Percentiles rank a stretch among this genome's conserved stretches.
Evolutionary conservation across 768 basidiomycete genomes (phyloP).

Genomic region (Lactarius sp.): DNA sequence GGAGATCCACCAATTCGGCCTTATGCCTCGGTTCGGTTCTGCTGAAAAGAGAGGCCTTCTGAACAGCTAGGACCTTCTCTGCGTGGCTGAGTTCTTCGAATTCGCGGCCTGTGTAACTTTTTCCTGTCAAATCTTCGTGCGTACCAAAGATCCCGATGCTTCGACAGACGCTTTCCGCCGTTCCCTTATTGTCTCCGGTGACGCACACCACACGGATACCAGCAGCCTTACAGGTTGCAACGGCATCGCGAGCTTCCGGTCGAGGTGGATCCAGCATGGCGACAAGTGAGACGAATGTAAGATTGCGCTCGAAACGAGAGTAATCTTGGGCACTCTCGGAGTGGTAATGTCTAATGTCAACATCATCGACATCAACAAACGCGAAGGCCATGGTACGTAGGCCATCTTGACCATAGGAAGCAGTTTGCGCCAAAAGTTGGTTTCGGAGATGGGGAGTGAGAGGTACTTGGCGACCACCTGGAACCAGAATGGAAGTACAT

Average conservation of each 20-base stretch:
- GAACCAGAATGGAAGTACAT: constrained; percentile 66
- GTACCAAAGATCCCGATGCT: constrained; percentile 91
- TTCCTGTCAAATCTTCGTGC: constrained; percentile 85
- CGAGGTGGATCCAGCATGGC: constrained; percentile 98
- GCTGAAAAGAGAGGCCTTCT: constrained; percentile 84
- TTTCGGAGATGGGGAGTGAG: constrained; percentile 59
- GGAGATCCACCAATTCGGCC: constrained; percentile 86
- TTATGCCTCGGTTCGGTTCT: constrained; percentile 96
- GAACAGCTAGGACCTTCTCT: constrained; percentile 83
- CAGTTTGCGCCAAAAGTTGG: constrained; percentile 57
- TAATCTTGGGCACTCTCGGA: constrained; percentile 79
- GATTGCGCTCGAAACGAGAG: constrained; percentile 81
- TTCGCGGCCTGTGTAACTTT: constrained; percentile 93
- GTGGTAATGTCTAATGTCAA: constrained; percentile 75
- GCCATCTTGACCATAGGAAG: constrained; percentile 72
- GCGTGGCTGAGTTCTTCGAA: constrained; percentile 74
- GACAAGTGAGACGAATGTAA: constrained; percentile 92
- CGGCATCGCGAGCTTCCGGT: constrained; percentile 82
- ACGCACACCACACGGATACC: constrained; percentile 97
- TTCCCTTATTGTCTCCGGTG: constrained; percentile 97
- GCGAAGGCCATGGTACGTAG: constrained; percentile 91
- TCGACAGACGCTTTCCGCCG: constrained; percentile 94
- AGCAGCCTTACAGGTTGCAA: constrained; percentile 86
- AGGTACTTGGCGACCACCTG: constrained; percentile 54
- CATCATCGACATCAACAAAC: constrained; percentile 71